A percentile compares a stretch with the other conserved stretches of the same genome.
Conservation (phyloP, 352 stramenopile genomes). For the Phytopythium kandeliae region DNA sequence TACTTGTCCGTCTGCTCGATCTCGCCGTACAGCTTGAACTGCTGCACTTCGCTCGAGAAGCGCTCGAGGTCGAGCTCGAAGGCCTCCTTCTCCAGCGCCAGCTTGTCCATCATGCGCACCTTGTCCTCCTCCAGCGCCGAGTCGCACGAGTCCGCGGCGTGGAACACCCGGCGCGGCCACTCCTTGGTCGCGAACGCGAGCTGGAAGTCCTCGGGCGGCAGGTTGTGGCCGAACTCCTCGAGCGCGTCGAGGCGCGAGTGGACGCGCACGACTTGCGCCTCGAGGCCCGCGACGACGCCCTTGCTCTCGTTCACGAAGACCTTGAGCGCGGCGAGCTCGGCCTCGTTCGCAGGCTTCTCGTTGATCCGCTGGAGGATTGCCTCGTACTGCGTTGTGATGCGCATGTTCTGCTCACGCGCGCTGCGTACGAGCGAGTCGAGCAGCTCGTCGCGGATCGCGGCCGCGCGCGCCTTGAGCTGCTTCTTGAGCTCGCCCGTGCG, state of each 20-base stretch:
- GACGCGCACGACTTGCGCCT: constrained; percentile 70
- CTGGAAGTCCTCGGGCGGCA: constrained; percentile 87
- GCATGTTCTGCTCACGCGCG: constrained; percentile 75
- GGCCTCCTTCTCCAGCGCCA: constrained; percentile 88
- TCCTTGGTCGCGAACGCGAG: constrained; percentile 89
- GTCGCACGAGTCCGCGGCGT: constrained; percentile 81
- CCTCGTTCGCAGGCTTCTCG: constrained; percentile 91
- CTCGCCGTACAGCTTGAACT: constrained; percentile 85
- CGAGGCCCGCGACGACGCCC: constrained; percentile 62
- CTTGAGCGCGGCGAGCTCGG: constrained; percentile 86
- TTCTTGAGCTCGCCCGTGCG: constrained; percentile 59
- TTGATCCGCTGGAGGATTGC: constrained; percentile 86
- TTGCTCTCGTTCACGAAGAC: constrained; percentile 87
- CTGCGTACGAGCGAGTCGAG: constrained; percentile 80
- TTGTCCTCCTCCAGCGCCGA: constrained; percentile 90
- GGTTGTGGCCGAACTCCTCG: constrained; percentile 78
- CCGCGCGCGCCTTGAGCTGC: constrained; percentile 57
- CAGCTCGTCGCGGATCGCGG: constrained; percentile 70
- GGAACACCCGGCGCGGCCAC: constrained; percentile 75
- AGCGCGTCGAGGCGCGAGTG: constrained; percentile 70
- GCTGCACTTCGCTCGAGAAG: constrained; percentile 87
- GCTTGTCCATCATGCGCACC: constrained; percentile 92
- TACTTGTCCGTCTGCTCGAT: constrained; percentile 88
- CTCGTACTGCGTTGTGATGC: constrained; percentile 87
- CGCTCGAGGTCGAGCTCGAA: constrained; percentile 82